Conservation (phyloP, 345 rosid species). For the Boechera retrofracta region DNA sequence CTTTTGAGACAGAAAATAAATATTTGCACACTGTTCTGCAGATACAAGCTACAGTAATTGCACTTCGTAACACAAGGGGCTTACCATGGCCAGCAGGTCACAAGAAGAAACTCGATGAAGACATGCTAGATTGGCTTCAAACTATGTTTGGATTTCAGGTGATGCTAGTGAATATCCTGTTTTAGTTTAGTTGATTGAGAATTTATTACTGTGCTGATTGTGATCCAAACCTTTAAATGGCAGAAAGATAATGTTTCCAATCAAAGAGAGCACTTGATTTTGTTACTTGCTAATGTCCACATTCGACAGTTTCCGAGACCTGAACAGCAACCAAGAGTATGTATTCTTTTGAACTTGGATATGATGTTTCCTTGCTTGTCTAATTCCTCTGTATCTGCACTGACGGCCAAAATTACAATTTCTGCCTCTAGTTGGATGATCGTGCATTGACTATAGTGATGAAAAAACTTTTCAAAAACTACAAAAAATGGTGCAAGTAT, state of each 20-base stretch:
- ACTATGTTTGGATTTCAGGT: constrained; percentile 76
- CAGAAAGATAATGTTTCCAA: constrained; percentile 66
- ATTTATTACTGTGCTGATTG: constrained; percentile 8
- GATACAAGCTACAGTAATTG: constrained; percentile 53
- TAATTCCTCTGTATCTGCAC: constrained; percentile 21
- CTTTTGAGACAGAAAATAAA: background rate
- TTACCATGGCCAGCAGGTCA: constrained; percentile 56
- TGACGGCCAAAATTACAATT: background rate
- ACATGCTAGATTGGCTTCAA: constrained; percentile 70
- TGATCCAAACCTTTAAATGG: constrained; percentile 24
- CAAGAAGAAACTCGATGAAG: constrained; percentile 56
- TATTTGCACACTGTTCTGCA: constrained; percentile 13
- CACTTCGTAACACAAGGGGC: constrained; percentile 57
- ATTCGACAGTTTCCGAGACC: constrained; percentile 59
- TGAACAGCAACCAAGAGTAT: constrained; percentile 61
- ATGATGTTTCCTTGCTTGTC: constrained; percentile 11
- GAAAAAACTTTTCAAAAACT: constrained; percentile 66
- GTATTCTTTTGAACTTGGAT: constrained; percentile 26
- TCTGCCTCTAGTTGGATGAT: constrained; percentile 59
- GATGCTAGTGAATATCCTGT: constrained; percentile 15
- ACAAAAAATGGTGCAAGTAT: constrained; percentile 74
- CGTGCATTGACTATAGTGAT: constrained; percentile 59
- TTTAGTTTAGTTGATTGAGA: constrained; percentile 1
- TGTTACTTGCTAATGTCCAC: constrained; percentile 67
- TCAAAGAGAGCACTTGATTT: constrained; percentile 70